Evolutionary conservation across 2,329 filamentous ascomycete genomes (phyloP).

Genomic region (Paraphoma sp.): DNA sequence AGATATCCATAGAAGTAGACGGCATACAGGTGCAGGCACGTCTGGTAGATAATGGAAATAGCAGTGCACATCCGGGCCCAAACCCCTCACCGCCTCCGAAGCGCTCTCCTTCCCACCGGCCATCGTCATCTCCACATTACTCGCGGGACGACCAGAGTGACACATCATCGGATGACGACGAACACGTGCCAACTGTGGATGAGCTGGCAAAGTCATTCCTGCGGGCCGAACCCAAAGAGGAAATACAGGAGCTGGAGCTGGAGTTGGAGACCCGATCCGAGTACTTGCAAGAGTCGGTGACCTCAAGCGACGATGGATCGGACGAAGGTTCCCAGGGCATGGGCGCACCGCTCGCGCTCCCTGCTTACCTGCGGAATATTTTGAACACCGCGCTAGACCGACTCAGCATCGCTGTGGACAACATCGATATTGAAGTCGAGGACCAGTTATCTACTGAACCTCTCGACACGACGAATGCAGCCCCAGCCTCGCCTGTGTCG

Average conservation of each 20-base stretch:
- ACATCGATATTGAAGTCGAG: slow-evolving; percentile 71
- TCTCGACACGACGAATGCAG: slow-evolving; percentile 58
- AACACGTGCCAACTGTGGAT: slow-evolving; percentile 68
- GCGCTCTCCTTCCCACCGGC: slow-evolving; percentile 11
- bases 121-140: slow-evolving; percentile 14
- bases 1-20: slow-evolving; percentile 81
- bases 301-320: slow-evolving; percentile 67
- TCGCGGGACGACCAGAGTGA: slow-evolving; percentile 21
- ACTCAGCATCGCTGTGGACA: slow-evolving; percentile 69
- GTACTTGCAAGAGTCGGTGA: slow-evolving; percentile 66
- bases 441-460: slow-evolving; percentile 57
- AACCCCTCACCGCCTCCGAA: slow-evolving; percentile 10
- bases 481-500: slow-evolving; percentile 62
- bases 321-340: slow-evolving; percentile 71
- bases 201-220: slow-evolving; percentile 81
- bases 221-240: slow-evolving; percentile 70
- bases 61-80: slow-evolving; percentile 7
- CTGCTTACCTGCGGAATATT: slow-evolving; percentile 73
- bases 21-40: slow-evolving; percentile 74
- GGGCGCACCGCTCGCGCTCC: slow-evolving; percentile 72
- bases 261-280: slow-evolving; percentile 69
- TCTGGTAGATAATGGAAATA: slow-evolving; percentile 24
- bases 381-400: slow-evolving; percentile 77
- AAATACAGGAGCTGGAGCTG: slow-evolving; percentile 72
- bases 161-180: slow-evolving; percentile 33